These are phyloP conservation scores for Ceratonia siliqua DNA, from an alignment of 306 rosid species.

Conservation along the genomic window DNA sequence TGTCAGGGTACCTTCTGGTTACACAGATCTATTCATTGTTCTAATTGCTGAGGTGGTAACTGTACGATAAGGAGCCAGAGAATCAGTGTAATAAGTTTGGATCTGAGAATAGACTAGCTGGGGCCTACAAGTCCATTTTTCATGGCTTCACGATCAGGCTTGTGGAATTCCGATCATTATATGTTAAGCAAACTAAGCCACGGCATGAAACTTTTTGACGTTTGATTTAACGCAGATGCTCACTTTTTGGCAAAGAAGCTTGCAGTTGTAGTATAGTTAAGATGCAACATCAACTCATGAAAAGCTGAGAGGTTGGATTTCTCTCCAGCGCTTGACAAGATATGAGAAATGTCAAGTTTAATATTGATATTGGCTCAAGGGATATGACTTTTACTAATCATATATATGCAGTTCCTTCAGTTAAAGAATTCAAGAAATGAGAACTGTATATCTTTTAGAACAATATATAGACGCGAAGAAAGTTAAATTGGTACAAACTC, in stretches of 20 bases:
- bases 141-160: constrained; percentile 37
- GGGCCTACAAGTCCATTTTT: constrained; percentile 38
- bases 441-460: constrained; percentile 48
- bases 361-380: background rate
- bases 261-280: constrained; percentile 31
- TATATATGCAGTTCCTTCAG: background rate
- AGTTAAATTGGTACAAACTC: constrained; percentile 26
- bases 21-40: constrained; percentile 38
- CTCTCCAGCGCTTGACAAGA: constrained; percentile 30
- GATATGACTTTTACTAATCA: constrained; percentile 26
- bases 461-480: constrained; percentile 46
- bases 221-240: constrained; percentile 35
- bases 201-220: constrained; percentile 27
- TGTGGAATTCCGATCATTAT: constrained; percentile 32
- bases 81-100: constrained; percentile 51
- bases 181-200: constrained; percentile 25
- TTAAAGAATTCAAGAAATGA: constrained; percentile 35
- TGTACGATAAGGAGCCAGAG: constrained; percentile 55
- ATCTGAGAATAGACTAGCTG: constrained; percentile 37
- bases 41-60: constrained; percentile 43
- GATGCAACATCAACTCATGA: constrained; percentile 37
- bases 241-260: constrained; percentile 38
- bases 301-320: constrained; percentile 33
- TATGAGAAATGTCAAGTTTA: constrained; percentile 29
- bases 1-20: constrained; percentile 36